Conservation (phyloP, 2,329 filamentous ascomycete species). For the Diplodia corticola region DNA sequence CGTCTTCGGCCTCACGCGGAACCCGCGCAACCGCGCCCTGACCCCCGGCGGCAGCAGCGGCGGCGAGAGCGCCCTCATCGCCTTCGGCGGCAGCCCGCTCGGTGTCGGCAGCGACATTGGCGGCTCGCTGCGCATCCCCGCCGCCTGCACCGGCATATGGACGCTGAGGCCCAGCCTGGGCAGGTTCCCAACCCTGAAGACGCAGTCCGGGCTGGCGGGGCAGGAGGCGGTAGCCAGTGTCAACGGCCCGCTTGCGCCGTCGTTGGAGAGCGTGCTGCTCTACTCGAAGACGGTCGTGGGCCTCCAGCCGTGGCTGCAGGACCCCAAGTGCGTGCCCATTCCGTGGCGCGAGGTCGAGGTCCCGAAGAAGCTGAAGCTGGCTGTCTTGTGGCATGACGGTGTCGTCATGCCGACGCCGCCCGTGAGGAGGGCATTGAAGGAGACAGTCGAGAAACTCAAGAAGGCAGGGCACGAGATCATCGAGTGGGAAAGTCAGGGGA, state of each 20-base stretch:
- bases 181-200: conserved; percentile 58
- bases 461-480: conserved; percentile 56
- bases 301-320: conserved; percentile 53
- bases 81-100: conserved; percentile 58
- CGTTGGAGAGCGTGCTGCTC: conserved; percentile 53
- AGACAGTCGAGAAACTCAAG: conserved; percentile 55
- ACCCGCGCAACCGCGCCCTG: conserved; percentile 59
- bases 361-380: conserved; percentile 58
- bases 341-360: conserved; percentile 52
- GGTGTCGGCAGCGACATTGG: conserved; percentile 67
- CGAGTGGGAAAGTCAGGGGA: conserved; percentile 48
- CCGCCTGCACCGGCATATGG: conserved; percentile 60
- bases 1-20: conserved; percentile 62
- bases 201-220: conserved; percentile 60
- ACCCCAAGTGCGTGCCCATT: conserved; percentile 55
- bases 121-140: conserved; percentile 57
- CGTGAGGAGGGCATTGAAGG: conserved; percentile 53
- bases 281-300: conserved; percentile 45
- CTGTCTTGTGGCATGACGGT: conserved; percentile 39
- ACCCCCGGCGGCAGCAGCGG: conserved; percentile 68
- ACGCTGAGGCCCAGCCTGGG: conserved; percentile 59
- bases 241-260: conserved; percentile 62
- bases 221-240: conserved; percentile 66
- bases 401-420: conserved; percentile 40
- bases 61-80: conserved; percentile 65